phyloP scores from a whole-genome alignment of 2,329 filamentous ascomycete genomes.

The Tolypocladium paradoxum region DNA sequence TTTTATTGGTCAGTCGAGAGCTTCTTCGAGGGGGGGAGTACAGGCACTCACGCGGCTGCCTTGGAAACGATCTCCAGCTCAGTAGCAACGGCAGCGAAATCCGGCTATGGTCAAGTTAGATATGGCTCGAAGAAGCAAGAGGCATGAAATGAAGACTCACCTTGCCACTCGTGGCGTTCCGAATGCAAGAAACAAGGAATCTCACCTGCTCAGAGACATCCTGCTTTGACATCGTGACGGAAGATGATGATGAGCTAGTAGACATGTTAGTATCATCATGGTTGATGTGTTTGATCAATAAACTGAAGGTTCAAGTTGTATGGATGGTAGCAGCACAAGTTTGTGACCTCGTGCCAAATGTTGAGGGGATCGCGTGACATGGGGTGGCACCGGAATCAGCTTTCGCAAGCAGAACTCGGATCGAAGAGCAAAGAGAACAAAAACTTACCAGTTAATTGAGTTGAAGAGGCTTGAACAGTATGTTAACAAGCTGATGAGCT shows the following conservation, averaged over 20 bases:
- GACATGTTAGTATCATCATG: background rate
- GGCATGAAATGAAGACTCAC: constrained; percentile 25
- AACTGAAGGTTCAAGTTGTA: no score
- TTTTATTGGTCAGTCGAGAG: background rate
- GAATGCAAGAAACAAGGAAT: constrained; percentile 57
- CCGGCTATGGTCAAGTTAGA: constrained; percentile 36
- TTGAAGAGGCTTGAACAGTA: background rate
- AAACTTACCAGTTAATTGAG: background rate
- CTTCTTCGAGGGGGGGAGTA: no score
- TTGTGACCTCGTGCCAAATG: background rate
- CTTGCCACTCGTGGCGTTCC: constrained; percentile 46
- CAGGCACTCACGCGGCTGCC: constrained; percentile 54
- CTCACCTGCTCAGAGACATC: constrained; percentile 48
- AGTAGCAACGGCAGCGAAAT: constrained; percentile 53
- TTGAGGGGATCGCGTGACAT: background rate
- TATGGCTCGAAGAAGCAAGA: background rate
- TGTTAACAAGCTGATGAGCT: background rate
- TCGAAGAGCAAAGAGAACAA: background rate
- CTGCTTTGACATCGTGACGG: constrained; percentile 26
- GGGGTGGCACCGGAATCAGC: no score
- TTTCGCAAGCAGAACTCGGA: background rate
- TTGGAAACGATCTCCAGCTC: constrained; percentile 54
- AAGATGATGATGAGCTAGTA: background rate
- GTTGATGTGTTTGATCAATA: background rate
- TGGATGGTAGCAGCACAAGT: no score